These are phyloP conservation scores for Cladobotryum mycophilum DNA, from an alignment of 2,329 filamentous ascomycete genomes.

Conservation along the genomic window DNA sequence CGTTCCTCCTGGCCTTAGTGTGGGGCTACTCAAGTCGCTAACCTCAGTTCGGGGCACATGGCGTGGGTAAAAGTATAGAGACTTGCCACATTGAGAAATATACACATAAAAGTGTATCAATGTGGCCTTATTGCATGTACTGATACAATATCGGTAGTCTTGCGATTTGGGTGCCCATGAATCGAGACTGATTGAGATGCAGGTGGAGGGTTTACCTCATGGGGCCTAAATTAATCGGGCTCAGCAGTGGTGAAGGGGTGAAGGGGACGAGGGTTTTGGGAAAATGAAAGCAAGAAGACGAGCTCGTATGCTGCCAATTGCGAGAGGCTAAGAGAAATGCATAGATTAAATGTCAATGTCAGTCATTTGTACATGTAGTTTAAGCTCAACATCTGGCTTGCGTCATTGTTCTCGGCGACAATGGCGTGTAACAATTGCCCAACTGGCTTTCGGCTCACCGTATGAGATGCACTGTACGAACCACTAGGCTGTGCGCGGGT, in stretches of 20 bases:
- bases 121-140: background rate
- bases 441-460: background rate
- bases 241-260: too few species aligned
- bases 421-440: constrained; percentile 2
- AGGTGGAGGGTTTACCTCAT: too few species aligned
- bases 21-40: constrained; percentile 2
- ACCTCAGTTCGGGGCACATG: background rate
- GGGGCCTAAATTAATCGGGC: too few species aligned
- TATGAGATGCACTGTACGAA: background rate
- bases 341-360: background rate
- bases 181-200: too few species aligned
- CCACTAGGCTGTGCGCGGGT: background rate
- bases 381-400: constrained; percentile 4
- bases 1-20: background rate
- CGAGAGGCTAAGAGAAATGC: background rate
- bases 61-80: background rate
- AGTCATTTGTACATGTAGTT: constrained; percentile 1
- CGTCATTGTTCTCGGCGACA: constrained; percentile 6
- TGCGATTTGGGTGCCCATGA: too few species aligned
- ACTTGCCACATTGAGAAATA: constrained; percentile 1
- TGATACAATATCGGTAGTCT: background rate
- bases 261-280: too few species aligned
- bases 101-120: too few species aligned
- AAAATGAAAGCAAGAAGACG: too few species aligned
- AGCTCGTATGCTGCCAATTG: too few species aligned